Base-by-base conservation (phyloP, 75 land plant genomes). In the Cunninghamia lanceolata region DNA sequence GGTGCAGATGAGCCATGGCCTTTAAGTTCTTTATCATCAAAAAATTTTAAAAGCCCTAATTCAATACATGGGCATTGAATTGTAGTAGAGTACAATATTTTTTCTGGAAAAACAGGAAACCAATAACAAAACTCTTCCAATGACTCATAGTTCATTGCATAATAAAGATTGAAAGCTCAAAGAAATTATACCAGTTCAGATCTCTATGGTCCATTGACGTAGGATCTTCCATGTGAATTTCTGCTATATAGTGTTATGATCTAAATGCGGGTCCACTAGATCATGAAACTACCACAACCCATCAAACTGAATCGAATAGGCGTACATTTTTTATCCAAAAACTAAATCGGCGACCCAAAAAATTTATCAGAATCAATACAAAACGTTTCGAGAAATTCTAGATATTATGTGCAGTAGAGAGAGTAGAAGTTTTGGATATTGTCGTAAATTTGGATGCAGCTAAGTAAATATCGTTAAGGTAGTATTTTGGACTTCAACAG, bases 1-100 rank as follows among this genome's bases (percentile, higher is more conserved):
- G 82, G 47, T 80, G 82, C 52, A 80, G 82, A 3, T 10, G 32
- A 80, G 82, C 82, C 82, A 80, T 80, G 15, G 32, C 47, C 28
- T 19, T 77, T 35, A 19, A 77, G 30, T 28, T 63, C 80, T 77
- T 39, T 35, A 34, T 77, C 19, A 38, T 8, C 42, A 9, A 39
- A 38, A 40, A 16, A 40, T 21, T 7, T 0, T 19, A 19, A 43
- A 43, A 80, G 28, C 36, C 82, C 46, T 42, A 28, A 25, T 43
- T 9, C 82, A 45, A 43, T 38, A 80, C 15, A 10, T 80, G n/a
- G 34, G 32, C 4, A 45, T 80, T 43, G 82, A 80, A 45, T 45
- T 80, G 30, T 36, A 10, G 30, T 80, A 9, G n/a, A 25, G n/a
- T 25, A 80, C 2, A 80, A 42, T 10, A 28, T 45, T 43, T 11